Evolutionary conservation across 2,329 filamentous ascomycete genomes (phyloP).

Genomic region (Stylonectria norvegica): DNA sequence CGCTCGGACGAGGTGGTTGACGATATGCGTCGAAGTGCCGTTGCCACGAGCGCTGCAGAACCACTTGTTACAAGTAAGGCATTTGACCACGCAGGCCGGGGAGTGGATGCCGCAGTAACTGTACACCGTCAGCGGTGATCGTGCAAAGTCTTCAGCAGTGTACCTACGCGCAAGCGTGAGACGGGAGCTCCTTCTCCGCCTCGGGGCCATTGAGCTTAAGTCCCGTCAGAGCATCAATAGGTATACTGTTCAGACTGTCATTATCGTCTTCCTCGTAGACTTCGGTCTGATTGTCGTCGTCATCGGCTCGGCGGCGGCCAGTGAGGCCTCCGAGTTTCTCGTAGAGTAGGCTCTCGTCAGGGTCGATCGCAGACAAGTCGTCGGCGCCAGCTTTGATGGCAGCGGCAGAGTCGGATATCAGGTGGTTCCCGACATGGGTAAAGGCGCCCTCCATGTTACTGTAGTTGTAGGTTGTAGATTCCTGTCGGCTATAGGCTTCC

Average conservation of each 20-base stretch:
- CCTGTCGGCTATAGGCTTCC: too few species aligned
- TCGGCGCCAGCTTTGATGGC: conserved; percentile 87
- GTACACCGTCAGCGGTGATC: conserved; percentile 25
- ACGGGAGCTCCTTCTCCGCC: conserved; percentile 85
- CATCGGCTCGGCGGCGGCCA: conserved; percentile 69
- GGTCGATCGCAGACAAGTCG: conserved; percentile 65
- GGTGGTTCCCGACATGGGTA: conserved; percentile 81
- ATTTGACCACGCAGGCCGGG: conserved; percentile 92
- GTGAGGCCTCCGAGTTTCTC: conserved; percentile 61
- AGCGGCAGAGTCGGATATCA: conserved; percentile 77
- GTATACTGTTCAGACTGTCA: conserved; percentile 73
- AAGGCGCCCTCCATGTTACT: conserved; percentile 78
- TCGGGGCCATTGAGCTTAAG: conserved; percentile 56
- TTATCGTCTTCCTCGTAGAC: conserved; percentile 78
- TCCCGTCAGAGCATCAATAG: conserved; percentile 71
- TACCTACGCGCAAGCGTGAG: conserved; percentile 92
- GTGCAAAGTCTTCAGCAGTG: conserved; percentile 4
- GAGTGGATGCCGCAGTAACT: conserved; percentile 98
- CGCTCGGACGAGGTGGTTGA: conserved; percentile 95
- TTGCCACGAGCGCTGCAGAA: conserved; percentile 98
- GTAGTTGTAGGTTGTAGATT: conserved; percentile 18
- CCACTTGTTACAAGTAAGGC: conserved; percentile 94
- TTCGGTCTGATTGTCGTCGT: conserved; percentile 87
- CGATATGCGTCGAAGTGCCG: conserved; percentile 93
- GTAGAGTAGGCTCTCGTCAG: conserved; percentile 79